Percentiles rank a stretch among this genome's conserved stretches.
phyloP scores from a whole-genome alignment of 495 filamentous ascomycete species.

The Sphaerosporella brunnea region DNA sequence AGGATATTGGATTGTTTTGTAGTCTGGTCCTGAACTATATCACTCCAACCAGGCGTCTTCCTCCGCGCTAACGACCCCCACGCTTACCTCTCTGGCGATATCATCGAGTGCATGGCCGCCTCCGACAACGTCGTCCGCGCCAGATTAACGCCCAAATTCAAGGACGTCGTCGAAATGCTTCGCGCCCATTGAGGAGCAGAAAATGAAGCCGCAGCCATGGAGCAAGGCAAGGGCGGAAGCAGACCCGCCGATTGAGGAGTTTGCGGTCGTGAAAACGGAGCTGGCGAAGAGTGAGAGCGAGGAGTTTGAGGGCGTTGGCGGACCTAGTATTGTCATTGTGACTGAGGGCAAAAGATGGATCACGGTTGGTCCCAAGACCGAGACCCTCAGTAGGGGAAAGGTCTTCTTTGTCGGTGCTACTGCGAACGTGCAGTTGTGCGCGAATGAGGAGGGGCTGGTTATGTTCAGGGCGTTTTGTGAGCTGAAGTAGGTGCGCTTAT shows the following conservation, averaged over 20 bases:
- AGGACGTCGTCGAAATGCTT: conserved; percentile 87
- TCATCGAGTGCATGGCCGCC: conserved; percentile 97
- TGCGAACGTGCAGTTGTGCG: conserved; percentile 66
- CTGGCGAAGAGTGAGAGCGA: conserved; percentile 61
- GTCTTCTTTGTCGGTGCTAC: conserved; percentile 90
- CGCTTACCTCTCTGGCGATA: conserved; percentile 88
- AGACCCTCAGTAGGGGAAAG: conserved; percentile 58
- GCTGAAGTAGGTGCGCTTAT: conserved; percentile 32
- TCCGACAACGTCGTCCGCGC: conserved; percentile 96
- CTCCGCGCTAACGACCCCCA: conserved; percentile 92
- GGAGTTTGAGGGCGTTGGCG: conserved; percentile 68
- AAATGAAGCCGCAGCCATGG: conserved; percentile 70
- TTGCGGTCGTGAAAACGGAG: conserved; percentile 69
- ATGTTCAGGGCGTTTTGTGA: conserved; percentile 96
- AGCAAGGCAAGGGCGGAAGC: conserved; percentile 32
- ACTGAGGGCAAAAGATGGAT: conserved; percentile 67
- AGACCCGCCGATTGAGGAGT: conserved; percentile 92
- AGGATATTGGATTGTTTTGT: conserved; percentile 60
- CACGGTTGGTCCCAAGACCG: conserved; percentile 55
- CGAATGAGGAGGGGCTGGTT: conserved; percentile 48
- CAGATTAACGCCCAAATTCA: conserved; percentile 95
- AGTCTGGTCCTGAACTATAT: conserved; percentile 73
- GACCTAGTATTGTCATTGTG: conserved; percentile 84
- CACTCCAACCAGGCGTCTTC: conserved; percentile 75
- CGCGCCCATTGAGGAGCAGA: conserved; percentile 83